phyloP scores from a whole-genome alignment of 805 yeast genomes.

The Saturnispora hagleri region DNA sequence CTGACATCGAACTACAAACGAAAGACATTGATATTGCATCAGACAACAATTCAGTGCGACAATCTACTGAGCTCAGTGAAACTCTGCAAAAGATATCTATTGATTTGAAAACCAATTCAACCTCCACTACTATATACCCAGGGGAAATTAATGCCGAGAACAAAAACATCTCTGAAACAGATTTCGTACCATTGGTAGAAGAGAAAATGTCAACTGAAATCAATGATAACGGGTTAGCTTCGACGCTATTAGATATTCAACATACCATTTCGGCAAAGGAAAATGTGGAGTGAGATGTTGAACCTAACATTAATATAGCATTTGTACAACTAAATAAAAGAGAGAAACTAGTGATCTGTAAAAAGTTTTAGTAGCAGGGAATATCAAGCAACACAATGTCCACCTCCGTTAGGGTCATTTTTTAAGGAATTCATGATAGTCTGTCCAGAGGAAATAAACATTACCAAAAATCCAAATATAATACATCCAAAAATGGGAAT shows the following conservation, averaged over 20 bases:
- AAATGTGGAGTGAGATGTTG: neutral
- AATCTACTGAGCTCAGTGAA: neutral
- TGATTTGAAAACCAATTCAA: neutral
- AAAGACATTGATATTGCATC: neutral
- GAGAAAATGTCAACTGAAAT: neutral
- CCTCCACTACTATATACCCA: neutral
- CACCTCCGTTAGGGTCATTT: conserved; percentile 29
- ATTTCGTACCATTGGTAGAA: neutral
- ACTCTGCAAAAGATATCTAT: neutral
- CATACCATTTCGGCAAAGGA: neutral
- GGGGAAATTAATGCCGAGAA: neutral
- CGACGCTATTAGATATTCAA: neutral
- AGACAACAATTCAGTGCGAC: neutral
- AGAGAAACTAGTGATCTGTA: neutral
- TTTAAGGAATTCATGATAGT: conserved; percentile 44
- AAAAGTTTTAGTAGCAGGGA: neutral
- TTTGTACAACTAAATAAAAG: neutral
- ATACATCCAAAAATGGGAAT: conserved; percentile 54
- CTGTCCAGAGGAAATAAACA: conserved; percentile 74
- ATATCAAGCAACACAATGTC: conserved; percentile 36
- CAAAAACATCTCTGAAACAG: neutral
- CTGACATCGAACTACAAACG: conserved; percentile 1
- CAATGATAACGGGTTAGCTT: neutral
- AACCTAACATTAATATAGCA: neutral
- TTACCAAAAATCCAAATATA: conserved; percentile 63